Evolutionary conservation across 208 protist species (phyloP), one percentile per base, ranked within the genome.

Genomic region (Trypanosoma avium): DNA sequence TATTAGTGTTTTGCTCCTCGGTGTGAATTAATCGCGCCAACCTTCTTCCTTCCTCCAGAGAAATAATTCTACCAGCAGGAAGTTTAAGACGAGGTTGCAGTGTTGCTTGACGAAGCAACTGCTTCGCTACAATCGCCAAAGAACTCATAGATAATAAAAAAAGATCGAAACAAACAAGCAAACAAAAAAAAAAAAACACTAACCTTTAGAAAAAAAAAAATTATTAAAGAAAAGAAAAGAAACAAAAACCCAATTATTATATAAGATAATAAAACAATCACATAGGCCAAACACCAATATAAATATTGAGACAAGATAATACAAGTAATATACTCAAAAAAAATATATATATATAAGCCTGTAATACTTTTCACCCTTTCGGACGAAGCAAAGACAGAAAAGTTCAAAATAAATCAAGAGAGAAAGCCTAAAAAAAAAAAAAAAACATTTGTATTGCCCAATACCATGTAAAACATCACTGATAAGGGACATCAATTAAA

Each of bases 41-140:
- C 6, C 80, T 75, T 0, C 83, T 72, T 3, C 88, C 88, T 49
- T 94, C 88, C 55, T 91, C 84, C 3, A 92, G 62, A 4, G 88
- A 90, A 4, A 94, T 72, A 33, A 80, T 84, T 42, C 88, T 71
- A 19, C 88, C 88, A 1, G 84, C 79, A 4, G 88, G 84, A 3
- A 91, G 75, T 15, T 77, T 77, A 17, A 91, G 58, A 12, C 88
- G 74, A 6, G 84, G 88, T 70, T 91, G 88, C 63, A 94, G 75
- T 13, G 63, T 60, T 40, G 84, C 68, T 67, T 94, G 88, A 4
- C 88, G 81, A 22, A 85, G 72, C 19, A 91, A 46, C 64, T 94
- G 88, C 54, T 80, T 82, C 0, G 67, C 60, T 17, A 79, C 82
- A 45, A 89, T 52, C 8, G 40, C 46, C 13, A 73, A 27, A 8